phyloP scores from a whole-genome alignment of 352 stramenopile species.

The Globisporangium alternatum region DNA sequence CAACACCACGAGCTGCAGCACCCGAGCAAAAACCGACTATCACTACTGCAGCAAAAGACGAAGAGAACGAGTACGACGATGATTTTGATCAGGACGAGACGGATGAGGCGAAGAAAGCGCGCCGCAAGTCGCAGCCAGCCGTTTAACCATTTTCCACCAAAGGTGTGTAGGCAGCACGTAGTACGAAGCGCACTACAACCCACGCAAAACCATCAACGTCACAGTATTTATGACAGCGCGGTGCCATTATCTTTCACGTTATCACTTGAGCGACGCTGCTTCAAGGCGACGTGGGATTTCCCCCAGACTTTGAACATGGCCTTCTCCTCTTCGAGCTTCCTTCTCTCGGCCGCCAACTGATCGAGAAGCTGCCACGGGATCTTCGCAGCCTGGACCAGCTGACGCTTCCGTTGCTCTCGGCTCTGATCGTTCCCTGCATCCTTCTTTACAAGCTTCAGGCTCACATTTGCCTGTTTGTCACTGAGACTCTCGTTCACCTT shows the following conservation, averaged over 20 bases:
- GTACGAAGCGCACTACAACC: not conserved
- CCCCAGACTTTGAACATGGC: slow-evolving; percentile 56
- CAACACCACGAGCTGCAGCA: not conserved
- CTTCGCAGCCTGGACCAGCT: slow-evolving; percentile 38
- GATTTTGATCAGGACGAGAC: slow-evolving; percentile 28
- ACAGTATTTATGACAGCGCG: slow-evolving; percentile 4
- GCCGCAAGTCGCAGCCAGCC: slow-evolving; percentile 12
- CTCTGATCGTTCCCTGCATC: not conserved
- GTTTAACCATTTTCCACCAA: not conserved
- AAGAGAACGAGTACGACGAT: slow-evolving; percentile 45
- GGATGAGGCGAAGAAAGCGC: slow-evolving; percentile 16
- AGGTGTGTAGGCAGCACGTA: not conserved
- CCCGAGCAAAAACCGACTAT: not conserved
- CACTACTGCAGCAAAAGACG: slow-evolving; percentile 12
- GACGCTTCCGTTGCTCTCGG: slow-evolving; percentile 30
- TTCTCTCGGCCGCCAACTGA: slow-evolving; percentile 44
- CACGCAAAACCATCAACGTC: not conserved
- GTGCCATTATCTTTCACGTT: not conserved
- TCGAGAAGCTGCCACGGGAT: slow-evolving; percentile 76
- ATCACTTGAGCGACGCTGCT: not conserved
- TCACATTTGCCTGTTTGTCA: slow-evolving; percentile 4
- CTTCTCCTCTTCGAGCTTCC: slow-evolving; percentile 53
- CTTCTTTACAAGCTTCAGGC: not conserved
- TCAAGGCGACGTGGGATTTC: slow-evolving; percentile 19
- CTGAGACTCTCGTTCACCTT: not conserved